Evolutionary conservation across 306 rosid species (phyloP), one percentile per base, ranked within the genome.

Genomic region (Hippophae tibetana): DNA sequence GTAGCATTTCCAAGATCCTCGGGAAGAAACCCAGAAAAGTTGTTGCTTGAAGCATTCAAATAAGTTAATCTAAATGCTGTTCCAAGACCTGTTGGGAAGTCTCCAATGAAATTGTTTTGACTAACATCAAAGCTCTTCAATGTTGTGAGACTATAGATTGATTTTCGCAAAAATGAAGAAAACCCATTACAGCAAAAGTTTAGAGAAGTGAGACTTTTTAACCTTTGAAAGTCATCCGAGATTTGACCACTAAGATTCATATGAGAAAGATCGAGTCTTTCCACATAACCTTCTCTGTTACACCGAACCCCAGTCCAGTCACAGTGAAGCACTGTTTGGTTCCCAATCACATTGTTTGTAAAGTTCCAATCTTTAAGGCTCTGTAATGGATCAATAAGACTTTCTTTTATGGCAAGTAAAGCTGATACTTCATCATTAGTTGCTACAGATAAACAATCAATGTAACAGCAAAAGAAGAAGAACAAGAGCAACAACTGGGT

Each of bases 31-130:
- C 95, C 96, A 3, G 80, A 62, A 71, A 92, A 84, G 49, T 88
- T 84, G 53, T 92, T 92, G 81, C 99, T 80, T 1, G 99, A 92
- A 18, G 82, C 95, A 64, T 88, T 92, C 38, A 92, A 69, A 18
- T 38, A 56, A 7, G 7, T 31, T 27, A 92, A 63, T 7, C 69
- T 68, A 59, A 47, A 46, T 0, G 78, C 76, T 14, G 57, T 82
- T 51, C 96, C 93, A 31, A 88, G 62, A 60, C 90, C 97, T 43
- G 47, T 56, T 23, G 94, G 95, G 68, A 92, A 80, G 8, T 72
- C 79, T 40, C 96, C 96, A 44, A 23, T 62, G 70, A 92, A 88
- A 53, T 58, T 77, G 71, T 92, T 92, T 76, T 88, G 89, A 56
- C 99, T 92, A 8, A 92, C 82, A 77, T 92, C 96, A 62, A 92